Evolutionary conservation across 306 rosid genomes (phyloP).

Genomic region (Cicer arietinum): DNA sequence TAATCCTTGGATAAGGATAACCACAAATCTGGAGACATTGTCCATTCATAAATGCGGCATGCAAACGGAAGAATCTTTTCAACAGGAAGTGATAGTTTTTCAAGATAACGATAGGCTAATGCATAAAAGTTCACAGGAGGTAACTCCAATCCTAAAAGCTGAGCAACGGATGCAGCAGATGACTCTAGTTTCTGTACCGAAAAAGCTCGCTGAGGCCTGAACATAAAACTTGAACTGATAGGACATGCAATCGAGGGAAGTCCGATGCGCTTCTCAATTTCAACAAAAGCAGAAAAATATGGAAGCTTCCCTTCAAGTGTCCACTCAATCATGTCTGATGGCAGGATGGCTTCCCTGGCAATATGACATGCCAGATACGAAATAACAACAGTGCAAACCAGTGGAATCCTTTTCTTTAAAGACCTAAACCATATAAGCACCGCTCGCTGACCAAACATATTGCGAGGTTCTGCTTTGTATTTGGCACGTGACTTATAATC

Average conservation of each 20-base stretch:
- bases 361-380: constrained; percentile 83
- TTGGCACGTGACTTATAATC: constrained; percentile 44
- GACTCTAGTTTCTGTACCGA: constrained; percentile 73
- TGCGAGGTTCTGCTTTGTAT: constrained; percentile 60
- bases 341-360: constrained; percentile 78
- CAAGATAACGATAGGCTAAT: constrained; percentile 67
- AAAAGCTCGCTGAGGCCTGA: constrained; percentile 68
- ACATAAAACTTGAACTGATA: constrained; percentile 71
- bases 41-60: constrained; percentile 76
- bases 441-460: constrained; percentile 63
- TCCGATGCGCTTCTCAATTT: constrained; percentile 73
- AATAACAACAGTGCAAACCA: constrained; percentile 63
- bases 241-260: constrained; percentile 73
- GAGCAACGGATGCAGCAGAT: constrained; percentile 73
- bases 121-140: constrained; percentile 92
- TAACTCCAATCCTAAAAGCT: constrained; percentile 66
- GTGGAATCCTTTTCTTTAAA: constrained; percentile 70
- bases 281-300: constrained; percentile 77
- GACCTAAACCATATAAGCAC: constrained; percentile 70
- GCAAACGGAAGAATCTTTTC: constrained; percentile 72
- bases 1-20: constrained; percentile 66
- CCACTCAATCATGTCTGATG: constrained; percentile 83
- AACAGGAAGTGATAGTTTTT: constrained; percentile 65
- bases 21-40: constrained; percentile 85
- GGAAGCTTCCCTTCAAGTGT: constrained; percentile 86